phyloP scores from a whole-genome alignment of 106 monocot species.

The Phalaenopsis aphrodite region DNA sequence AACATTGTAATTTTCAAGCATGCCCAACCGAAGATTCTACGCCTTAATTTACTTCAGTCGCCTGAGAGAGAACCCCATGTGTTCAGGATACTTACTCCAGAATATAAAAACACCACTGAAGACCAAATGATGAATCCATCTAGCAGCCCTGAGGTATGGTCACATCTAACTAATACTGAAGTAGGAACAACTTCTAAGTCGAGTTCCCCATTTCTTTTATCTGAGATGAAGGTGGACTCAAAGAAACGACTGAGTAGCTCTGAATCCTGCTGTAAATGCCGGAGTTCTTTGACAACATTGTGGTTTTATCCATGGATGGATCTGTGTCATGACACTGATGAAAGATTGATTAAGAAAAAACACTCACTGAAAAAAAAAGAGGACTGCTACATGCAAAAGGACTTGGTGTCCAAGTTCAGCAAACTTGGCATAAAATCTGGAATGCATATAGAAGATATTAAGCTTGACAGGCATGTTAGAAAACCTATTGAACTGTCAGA shows the following conservation, averaged over 20 bases:
- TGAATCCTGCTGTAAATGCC: slow-evolving; percentile 37
- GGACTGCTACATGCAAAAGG: slow-evolving; percentile 28
- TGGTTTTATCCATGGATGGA: slow-evolving; percentile 28
- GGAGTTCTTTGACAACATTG: slow-evolving; percentile 15
- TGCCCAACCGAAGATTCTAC: slow-evolving; percentile 36
- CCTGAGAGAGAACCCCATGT: background rate
- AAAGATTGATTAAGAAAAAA: slow-evolving; percentile 15
- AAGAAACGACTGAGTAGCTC: slow-evolving; percentile 15
- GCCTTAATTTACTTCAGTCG: slow-evolving; percentile 30
- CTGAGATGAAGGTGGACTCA: too few relatives aligned
- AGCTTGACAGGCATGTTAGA: slow-evolving; percentile 46
- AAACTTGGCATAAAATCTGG: slow-evolving; percentile 35
- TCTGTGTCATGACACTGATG: slow-evolving; percentile 15
- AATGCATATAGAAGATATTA: slow-evolving; percentile 18
- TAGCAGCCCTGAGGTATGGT: too few relatives aligned
- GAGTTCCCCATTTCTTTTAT: too few relatives aligned
- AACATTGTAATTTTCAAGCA: slow-evolving; percentile 56
- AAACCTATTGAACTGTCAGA: slow-evolving; percentile 42
- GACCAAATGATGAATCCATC: background rate
- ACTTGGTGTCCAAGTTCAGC: slow-evolving; percentile 31
- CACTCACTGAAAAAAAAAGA: slow-evolving; percentile 17
- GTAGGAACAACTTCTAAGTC: too few relatives aligned
- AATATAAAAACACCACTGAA: background rate
- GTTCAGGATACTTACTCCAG: background rate
- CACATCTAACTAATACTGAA: too few relatives aligned